Base-by-base conservation (phyloP, 2,329 filamentous ascomycete species). In the Pseudogymnoascus sp. region DNA sequence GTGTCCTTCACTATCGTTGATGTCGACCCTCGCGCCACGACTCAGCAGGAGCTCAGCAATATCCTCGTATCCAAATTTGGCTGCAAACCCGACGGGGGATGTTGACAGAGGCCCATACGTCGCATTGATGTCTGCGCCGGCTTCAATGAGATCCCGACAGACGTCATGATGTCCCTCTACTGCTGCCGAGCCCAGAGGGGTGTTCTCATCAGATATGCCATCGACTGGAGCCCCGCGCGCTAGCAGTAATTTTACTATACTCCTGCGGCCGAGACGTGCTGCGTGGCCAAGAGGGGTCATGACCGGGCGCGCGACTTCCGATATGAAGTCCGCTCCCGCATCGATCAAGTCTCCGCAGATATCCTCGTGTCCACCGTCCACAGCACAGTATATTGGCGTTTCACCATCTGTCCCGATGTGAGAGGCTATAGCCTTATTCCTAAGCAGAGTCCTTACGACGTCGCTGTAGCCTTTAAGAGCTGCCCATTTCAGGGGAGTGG, bases 391-490 rank as follows among this genome's bases (percentile, higher is more conserved):
- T 19, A 55, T 33, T 0, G 49, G 49, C 16, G 49, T 55, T 55
- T 55, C 29, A 21, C 49, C 49, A 21, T 55, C 49, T 14, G 49
- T 55, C 21, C 49, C 49, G 19, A 55, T 55, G 49, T 55, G 49
- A 21, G 49, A 55, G 29, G 49, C 49, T 4, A 55, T 55, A 12
- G 49, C 63, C 21, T 43, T 39, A 11, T 64, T 39, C 39, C 62
- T 39, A 16, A 64, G 35, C 23, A 64, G 16, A 3, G 62, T 39
- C 31, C 39, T 63, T 10, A 49, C 39, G 14, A 64, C 26, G 5
- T 60, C 49, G 4, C 23, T n/a, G 11, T 62, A 59, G 33, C 63
- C 63, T 39, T 60, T 62, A 39, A 55, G 61, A 11, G 61, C 23
- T 14, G 63, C 62, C 35, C 37, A 65, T 23, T 16, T 23, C 16